Evolutionary conservation across 208 protist species (phyloP), one percentile per base, ranked within the genome.

Genomic region (Trypanosoma congolense): DNA sequence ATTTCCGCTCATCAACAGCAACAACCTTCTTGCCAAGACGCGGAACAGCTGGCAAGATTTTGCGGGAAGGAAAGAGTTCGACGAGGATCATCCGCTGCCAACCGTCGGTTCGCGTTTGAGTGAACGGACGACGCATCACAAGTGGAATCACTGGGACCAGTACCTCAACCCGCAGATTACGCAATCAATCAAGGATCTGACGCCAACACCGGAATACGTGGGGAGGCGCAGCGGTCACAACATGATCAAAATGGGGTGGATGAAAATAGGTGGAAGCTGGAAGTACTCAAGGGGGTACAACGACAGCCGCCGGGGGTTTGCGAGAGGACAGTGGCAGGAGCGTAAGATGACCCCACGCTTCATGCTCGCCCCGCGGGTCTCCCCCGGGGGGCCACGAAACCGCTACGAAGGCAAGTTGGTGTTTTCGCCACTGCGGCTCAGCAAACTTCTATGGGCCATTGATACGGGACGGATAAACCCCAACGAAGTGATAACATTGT

Each of bases 281-380:
- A 89, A 86, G 69, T 93, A 92, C 59, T 58, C 83, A 6, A 76
- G 83, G 19, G 72, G 73, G 41, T 90, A 89, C 71, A 95, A 95
- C 57, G 81, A 89, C 56, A 65, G 77, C 0, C 84, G 89, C 5
- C 69, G 68, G 3, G 80, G 80, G 12, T 90, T 82, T 56, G 80
- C 80, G 5, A 77, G 83, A 43, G 84, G 84, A 6, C 79, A 89
- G 67, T 95, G 89, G 89, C 89, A 93, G 57, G 85, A 95, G 56
- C 80, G 83, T 1, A 92, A 93, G 55, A 93, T 92, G 81, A 93
- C 89, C 22, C 89, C 89, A 33, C 79, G 85, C 22, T 95, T 91
- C 59, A 92, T 92, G 89, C 67, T 95, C 18, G 89, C 89, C 1
- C 89, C 89, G 14, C 84, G 89, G 28, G 84, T 95, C 16, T 90